A percentile compares a stretch with the other conserved stretches of the same genome.
Conservation (phyloP, 139 green algal genomes). For the Monoraphidium neglectum region DNA sequence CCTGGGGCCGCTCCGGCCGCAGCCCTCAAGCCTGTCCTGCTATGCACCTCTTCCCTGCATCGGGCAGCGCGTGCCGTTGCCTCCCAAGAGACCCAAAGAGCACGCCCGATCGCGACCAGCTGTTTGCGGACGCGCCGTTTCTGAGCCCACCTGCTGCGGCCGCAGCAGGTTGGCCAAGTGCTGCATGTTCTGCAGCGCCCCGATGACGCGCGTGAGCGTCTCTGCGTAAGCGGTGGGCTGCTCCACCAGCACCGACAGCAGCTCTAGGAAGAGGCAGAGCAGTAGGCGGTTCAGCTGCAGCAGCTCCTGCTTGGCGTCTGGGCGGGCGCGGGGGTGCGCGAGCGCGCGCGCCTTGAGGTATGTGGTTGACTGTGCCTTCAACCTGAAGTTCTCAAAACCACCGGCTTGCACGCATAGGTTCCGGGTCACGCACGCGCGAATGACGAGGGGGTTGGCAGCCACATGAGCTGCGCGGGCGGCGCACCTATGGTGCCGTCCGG, state of each 20-base stretch:
- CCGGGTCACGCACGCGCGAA: background rate
- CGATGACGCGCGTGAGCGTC: conserved; percentile 33
- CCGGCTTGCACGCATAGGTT: background rate
- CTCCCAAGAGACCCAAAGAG: background rate
- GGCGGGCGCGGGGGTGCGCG: background rate
- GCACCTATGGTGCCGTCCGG: no score
- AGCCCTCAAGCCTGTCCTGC: background rate
- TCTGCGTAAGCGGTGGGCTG: conserved; percentile 27
- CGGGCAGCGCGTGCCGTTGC: background rate
- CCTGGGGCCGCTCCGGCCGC: background rate
- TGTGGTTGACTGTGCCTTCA: background rate
- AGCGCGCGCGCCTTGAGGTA: background rate
- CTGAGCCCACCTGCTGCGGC: conserved; percentile 38
- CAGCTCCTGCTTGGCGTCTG: conserved; percentile 38
- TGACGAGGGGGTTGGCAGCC: background rate
- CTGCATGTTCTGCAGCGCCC: conserved; percentile 44
- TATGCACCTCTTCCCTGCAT: background rate
- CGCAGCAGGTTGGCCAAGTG: conserved; percentile 45
- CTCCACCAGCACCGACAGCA: conserved; percentile 38
- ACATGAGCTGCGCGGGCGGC: background rate
- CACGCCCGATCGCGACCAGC: background rate
- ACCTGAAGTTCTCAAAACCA: background rate
- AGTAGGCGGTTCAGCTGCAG: conserved; percentile 35
- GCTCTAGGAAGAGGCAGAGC: conserved; percentile 52
- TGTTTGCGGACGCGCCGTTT: background rate